Evolutionary conservation across 257 asterid species (phyloP).

Genomic region (Lithospermum erythrorhizon): DNA sequence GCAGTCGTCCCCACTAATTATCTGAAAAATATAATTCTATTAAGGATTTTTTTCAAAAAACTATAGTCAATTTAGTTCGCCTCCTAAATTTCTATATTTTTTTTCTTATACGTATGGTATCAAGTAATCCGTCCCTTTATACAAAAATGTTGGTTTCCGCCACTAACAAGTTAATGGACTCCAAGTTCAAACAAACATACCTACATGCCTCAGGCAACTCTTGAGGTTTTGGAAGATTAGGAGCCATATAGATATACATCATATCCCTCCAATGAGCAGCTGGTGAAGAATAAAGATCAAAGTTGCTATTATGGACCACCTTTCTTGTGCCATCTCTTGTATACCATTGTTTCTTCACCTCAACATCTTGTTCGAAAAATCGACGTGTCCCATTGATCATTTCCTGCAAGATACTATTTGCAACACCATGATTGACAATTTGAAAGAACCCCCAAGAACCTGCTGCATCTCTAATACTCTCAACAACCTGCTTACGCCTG

Average conservation of each 20-base stretch:
- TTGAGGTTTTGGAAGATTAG: conserved; percentile 33
- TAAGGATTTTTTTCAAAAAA: too few relatives aligned
- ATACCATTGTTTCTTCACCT: conserved; percentile 26
- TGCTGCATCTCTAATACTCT: conserved; percentile 16
- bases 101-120: too few relatives aligned
- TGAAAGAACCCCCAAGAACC: conserved; percentile 19
- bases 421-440: conserved; percentile 18
- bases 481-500: conserved; percentile 8
- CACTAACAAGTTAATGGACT: too few relatives aligned
- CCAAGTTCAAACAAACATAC: background rate
- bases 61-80: too few relatives aligned
- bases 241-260: conserved; percentile 12
- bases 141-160: too few relatives aligned
- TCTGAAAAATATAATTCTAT: too few relatives aligned
- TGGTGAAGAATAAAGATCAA: conserved; percentile 25
- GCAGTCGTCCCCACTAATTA: too few relatives aligned
- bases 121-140: too few relatives aligned
- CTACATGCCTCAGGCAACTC: conserved; percentile 33
- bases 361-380: conserved; percentile 21
- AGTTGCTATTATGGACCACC: conserved; percentile 13
- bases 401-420: conserved; percentile 3
- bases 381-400: conserved; percentile 6
- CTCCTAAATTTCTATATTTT: too few relatives aligned
- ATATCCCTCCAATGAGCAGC: conserved; percentile 45
- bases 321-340: conserved; percentile 10